phyloP scores from a whole-genome alignment of 2,329 filamentous ascomycete genomes.

The Paradendryphiella salina region DNA sequence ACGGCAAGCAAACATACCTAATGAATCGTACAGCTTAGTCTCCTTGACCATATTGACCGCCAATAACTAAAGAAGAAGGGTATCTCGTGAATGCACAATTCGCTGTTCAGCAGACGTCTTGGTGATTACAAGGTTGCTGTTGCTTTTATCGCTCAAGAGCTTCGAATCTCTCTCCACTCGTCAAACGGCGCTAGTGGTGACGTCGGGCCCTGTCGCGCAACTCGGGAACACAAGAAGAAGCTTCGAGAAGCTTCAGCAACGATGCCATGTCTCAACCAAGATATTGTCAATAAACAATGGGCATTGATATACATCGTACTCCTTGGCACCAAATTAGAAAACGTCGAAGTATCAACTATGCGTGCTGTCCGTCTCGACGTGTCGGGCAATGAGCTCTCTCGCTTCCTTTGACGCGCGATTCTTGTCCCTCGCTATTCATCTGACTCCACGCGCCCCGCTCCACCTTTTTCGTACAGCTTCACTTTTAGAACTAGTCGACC shows the following conservation, averaged over 20 bases:
- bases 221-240: constrained; percentile 29
- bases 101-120: constrained; percentile 12
- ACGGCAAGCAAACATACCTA: constrained; percentile 53
- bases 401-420: neutral
- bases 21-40: constrained; percentile 89
- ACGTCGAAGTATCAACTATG: neutral
- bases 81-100: constrained; percentile 20
- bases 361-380: neutral
- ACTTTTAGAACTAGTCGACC: neutral
- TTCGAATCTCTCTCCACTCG: constrained; percentile 36
- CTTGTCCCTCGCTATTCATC: neutral
- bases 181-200: constrained; percentile 28
- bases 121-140: constrained; percentile 29
- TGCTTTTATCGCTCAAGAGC: constrained; percentile 32
- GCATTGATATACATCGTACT: neutral
- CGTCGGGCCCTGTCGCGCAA: constrained; percentile 17
- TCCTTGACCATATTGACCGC: constrained; percentile 78
- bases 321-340: neutral
- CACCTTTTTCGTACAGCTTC: neutral
- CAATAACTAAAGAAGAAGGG: constrained; percentile 10
- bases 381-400: constrained; percentile 1
- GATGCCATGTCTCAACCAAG: constrained; percentile 1
- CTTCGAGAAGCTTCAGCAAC: constrained; percentile 45
- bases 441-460: neutral
- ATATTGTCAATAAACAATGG: neutral